Conservation (phyloP, 352 stramenopile genomes). For the Pythium apleroticum region DNA sequence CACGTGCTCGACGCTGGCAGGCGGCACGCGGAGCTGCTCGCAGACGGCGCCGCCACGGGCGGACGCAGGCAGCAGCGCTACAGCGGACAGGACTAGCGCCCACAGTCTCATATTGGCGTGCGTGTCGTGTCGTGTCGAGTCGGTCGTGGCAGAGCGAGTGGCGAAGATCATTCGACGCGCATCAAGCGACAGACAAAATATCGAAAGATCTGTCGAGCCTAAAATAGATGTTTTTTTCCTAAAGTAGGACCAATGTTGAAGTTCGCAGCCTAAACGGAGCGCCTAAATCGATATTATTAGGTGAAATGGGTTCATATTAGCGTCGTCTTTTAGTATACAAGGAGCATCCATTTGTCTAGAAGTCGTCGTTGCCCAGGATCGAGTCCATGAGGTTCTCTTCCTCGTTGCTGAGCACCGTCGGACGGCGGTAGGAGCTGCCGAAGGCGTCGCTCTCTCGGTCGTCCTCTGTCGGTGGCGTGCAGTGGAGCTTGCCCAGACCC, state of each 20-base stretch:
- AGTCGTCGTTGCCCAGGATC: conserved; percentile 53
- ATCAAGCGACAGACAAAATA: conserved; percentile 17
- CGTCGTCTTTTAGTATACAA: background rate
- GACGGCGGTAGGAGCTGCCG: conserved; percentile 19
- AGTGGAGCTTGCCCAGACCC: conserved; percentile 63
- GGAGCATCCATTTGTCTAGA: conserved; percentile 7
- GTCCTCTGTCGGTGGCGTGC: conserved; percentile 39
- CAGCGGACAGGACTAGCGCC: background rate
- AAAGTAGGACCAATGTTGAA: conserved; percentile 15
- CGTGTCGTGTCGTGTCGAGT: background rate
- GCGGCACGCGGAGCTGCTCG: conserved; percentile 20
- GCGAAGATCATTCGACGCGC: background rate
- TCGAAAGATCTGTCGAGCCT: conserved; percentile 5
- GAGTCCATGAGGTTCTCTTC: conserved; percentile 85
- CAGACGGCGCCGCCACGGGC: background rate
- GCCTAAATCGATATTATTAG: background rate
- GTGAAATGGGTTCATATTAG: conserved; percentile 10
- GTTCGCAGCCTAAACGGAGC: background rate
- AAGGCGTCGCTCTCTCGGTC: conserved; percentile 12
- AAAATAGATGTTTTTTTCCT: background rate
- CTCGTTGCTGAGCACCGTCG: conserved; percentile 65
- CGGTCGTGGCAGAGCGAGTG: background rate
- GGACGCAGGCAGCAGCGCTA: background rate
- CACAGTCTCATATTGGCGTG: background rate
- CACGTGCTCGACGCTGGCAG: conserved; percentile 11